Evolutionary conservation across 441 rosid genomes (phyloP).

Genomic region (Raphanus hybrid): DNA sequence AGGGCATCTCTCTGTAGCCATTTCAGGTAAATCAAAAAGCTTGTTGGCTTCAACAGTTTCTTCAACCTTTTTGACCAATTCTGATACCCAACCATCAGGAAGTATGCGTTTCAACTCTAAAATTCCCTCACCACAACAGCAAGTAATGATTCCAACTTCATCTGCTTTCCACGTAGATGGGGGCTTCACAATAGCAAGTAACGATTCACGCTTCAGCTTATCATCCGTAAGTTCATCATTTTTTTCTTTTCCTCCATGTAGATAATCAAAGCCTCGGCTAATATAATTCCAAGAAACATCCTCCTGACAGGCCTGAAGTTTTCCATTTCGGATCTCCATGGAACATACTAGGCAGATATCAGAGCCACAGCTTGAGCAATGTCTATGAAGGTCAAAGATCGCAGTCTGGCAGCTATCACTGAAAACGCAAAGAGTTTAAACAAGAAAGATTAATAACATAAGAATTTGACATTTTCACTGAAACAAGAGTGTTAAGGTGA

Average conservation of each 20-base stretch:
- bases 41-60: constrained; percentile 34
- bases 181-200: constrained; percentile 50
- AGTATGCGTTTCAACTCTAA: constrained; percentile 61
- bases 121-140: constrained; percentile 63
- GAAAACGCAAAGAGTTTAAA: background rate
- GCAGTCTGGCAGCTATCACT: constrained; percentile 21
- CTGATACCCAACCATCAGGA: constrained; percentile 49
- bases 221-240: background rate
- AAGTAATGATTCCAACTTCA: constrained; percentile 61
- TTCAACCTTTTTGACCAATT: constrained; percentile 63
- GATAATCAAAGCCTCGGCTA: constrained; percentile 46
- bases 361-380: constrained; percentile 64
- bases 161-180: constrained; percentile 61
- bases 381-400: constrained; percentile 74
- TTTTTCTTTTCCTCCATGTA: constrained; percentile 52
- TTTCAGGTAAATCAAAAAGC: constrained; percentile 27
- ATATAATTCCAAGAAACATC: constrained; percentile 50
- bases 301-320: constrained; percentile 48
- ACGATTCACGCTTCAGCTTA: constrained; percentile 46
- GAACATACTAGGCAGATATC: constrained; percentile 88
- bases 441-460: background rate
- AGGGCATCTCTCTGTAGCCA: constrained; percentile 45
- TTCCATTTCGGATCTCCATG: constrained; percentile 77
- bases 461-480: background rate
- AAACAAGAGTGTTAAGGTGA: constrained; percentile 2